phyloP scores from a whole-genome alignment of 2,329 filamentous ascomycete genomes.

The Calonectria honghensis region DNA sequence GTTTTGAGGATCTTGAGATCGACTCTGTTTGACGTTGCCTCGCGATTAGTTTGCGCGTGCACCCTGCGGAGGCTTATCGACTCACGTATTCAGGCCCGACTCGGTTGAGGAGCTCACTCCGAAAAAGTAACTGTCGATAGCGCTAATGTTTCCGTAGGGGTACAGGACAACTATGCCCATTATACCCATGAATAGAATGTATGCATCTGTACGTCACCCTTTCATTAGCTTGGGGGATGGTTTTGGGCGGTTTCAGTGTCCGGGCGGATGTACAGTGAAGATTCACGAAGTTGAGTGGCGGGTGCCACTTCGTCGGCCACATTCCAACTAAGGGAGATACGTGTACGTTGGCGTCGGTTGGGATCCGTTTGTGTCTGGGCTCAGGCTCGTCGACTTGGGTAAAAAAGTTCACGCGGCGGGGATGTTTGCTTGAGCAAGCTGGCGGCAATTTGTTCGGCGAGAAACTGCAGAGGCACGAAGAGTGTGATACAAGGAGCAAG shows the following conservation, averaged over 20 bases:
- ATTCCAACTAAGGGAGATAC: constrained; percentile 11
- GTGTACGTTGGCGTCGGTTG: constrained; percentile 24
- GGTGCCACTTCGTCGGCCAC: constrained; percentile 50
- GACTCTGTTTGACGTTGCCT: constrained; percentile 58
- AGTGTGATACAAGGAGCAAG: constrained; percentile 20
- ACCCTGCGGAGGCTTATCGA: constrained; percentile 16
- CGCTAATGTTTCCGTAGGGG: constrained; percentile 53
- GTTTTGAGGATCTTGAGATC: constrained; percentile 69
- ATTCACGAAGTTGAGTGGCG: constrained; percentile 53
- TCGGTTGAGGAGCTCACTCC: constrained; percentile 69
- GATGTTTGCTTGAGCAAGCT: background rate
- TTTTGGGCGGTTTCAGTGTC: background rate
- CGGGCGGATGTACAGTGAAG: constrained; percentile 52
- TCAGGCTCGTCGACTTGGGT: background rate
- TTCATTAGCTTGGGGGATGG: constrained; percentile 27
- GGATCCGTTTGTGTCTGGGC: no score
- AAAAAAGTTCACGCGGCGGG: background rate
- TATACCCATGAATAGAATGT: constrained; percentile 52
- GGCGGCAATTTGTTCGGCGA: background rate
- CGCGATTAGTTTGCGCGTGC: constrained; percentile 35
- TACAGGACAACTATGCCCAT: constrained; percentile 49
- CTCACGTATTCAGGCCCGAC: constrained; percentile 70
- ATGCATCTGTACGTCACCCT: constrained; percentile 47
- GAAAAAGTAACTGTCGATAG: constrained; percentile 70
- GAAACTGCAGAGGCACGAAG: constrained; percentile 21